Evolutionary conservation across 129 eudicot species (phyloP).

Genomic region (Tagetes erecta): DNA sequence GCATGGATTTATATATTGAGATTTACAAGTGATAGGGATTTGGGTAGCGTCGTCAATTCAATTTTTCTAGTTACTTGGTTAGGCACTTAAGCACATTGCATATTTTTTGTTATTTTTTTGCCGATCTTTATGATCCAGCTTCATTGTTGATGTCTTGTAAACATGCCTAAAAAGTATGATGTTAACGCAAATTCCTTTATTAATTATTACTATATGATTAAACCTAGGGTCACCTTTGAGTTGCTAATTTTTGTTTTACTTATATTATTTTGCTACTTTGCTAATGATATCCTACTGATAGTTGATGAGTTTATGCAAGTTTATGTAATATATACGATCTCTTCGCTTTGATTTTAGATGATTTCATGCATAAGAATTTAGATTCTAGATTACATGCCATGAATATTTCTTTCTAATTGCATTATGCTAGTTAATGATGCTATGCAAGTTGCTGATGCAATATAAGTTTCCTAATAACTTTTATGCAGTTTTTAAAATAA

Average conservation of each 20-base stretch:
- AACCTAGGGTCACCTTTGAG: not conserved
- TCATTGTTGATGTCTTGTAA: not conserved
- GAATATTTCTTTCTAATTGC: not conserved
- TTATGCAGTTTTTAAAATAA: not conserved
- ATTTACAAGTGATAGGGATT: not conserved
- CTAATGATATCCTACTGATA: not conserved
- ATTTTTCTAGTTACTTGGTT: not conserved
- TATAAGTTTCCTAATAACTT: not conserved
- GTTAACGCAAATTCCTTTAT: not conserved
- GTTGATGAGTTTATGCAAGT: constrained; percentile 16
- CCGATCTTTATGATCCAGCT: not conserved
- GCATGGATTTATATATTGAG: not conserved
- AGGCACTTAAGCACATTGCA: not conserved
- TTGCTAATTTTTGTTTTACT: constrained; percentile 8
- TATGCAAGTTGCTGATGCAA: constrained; percentile 16
- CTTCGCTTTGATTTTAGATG: not conserved
- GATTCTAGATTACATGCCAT: constrained; percentile 13
- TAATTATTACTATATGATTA: not conserved
- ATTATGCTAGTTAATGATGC: not conserved
- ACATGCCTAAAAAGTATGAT: not conserved
- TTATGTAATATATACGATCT: not conserved
- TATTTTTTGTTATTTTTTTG: not conserved
- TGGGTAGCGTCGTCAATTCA: not conserved
- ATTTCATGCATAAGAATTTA: constrained; percentile 9
- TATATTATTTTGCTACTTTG: not conserved